Evolutionary conservation across 345 rosid genomes (phyloP), one percentile per base, ranked within the genome.

Genomic region (Boechera stricta): DNA sequence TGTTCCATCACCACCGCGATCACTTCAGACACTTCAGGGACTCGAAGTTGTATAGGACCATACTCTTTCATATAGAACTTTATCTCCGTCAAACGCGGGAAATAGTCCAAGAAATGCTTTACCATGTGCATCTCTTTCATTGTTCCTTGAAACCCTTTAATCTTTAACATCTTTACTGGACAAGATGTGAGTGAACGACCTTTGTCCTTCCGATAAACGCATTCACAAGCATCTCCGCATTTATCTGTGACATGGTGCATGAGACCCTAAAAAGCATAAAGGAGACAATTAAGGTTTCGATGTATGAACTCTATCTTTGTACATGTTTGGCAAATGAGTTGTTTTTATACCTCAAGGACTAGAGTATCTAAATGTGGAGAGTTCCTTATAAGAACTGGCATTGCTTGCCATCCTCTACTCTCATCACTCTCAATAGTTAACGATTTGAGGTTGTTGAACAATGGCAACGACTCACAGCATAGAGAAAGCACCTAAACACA

Each of bases 141-240:
- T 59, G 15, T 8, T 59, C 64, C 64, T n/a, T 4, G 10, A 33
- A 59, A 35, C 64, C 7, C 44, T 59, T 59, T n/a, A 36, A 59
- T 59, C 44, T 8, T 15, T n/a, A 59, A 48, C 24, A 28, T 16
- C 28, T 41, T 41, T 18, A 31, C 42, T 10, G 69, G 29, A 65
- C 70, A 65, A 31, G 16, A 48, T 31, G 10, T 5, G 29, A 31
- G 56, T 33, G 16, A 47, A 16, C 41, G 42, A 13, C 42, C 57
- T n/a, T 65, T 42, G 0, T 26, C 12, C 21, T 63, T 36, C 16
- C 36, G 52, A 12, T n/a, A 31, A n/a, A 48, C n/a, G 16, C 70
- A 48, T 42, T 31, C 44, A 65, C 70, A 65, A 65, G 55, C 55
- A 48, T 65, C 70, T 57, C 57, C 70, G n/a, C 57, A 65, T 48